Percentiles rank a stretch among this genome's conserved stretches.
phyloP scores from a whole-genome alignment of 192 early-diverging fungal genomes.

The Entomortierella chlamydospora region DNA sequence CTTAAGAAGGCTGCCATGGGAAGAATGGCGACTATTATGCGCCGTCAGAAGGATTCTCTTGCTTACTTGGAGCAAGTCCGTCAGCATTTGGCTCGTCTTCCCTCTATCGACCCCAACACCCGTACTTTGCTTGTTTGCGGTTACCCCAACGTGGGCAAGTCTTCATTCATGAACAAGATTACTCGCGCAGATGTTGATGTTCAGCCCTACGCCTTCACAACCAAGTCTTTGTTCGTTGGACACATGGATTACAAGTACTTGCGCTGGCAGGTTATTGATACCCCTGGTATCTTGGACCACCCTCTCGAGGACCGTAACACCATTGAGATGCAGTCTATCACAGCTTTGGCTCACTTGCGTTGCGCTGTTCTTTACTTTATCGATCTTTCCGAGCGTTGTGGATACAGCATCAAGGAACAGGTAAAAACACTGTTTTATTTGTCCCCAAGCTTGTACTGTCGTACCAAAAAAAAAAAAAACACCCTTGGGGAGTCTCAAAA shows the following conservation, averaged over 20 bases:
- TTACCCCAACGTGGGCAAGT: slow-evolving; percentile 99
- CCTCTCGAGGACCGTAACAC: slow-evolving; percentile 99
- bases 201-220: slow-evolving; percentile 99
- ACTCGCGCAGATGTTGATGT: slow-evolving; percentile 99
- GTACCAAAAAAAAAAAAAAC: no score
- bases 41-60: slow-evolving; percentile 96
- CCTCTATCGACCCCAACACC: slow-evolving; percentile 99
- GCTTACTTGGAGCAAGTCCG: slow-evolving; percentile 99
- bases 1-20: slow-evolving; percentile 98
- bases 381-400: slow-evolving; percentile 98
- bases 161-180: slow-evolving; percentile 98
- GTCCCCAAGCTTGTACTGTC: neutral
- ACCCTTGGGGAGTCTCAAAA: no score
- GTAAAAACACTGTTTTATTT: slow-evolving; percentile 36
- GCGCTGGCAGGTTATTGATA: slow-evolving; percentile 99
- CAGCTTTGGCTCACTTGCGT: slow-evolving; percentile 97
- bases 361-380: slow-evolving; percentile 97
- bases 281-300: slow-evolving; percentile 99
- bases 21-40: slow-evolving; percentile 99
- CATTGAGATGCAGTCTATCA: slow-evolving; percentile 99
- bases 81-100: slow-evolving; percentile 98
- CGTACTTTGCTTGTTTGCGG: slow-evolving; percentile 98
- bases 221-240: slow-evolving; percentile 99
- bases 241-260: slow-evolving; percentile 99
- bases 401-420: slow-evolving; percentile 95